Evolutionary conservation across 2,329 filamentous ascomycete species (phyloP).

Genomic region (Ascochyta clinopodiicola): DNA sequence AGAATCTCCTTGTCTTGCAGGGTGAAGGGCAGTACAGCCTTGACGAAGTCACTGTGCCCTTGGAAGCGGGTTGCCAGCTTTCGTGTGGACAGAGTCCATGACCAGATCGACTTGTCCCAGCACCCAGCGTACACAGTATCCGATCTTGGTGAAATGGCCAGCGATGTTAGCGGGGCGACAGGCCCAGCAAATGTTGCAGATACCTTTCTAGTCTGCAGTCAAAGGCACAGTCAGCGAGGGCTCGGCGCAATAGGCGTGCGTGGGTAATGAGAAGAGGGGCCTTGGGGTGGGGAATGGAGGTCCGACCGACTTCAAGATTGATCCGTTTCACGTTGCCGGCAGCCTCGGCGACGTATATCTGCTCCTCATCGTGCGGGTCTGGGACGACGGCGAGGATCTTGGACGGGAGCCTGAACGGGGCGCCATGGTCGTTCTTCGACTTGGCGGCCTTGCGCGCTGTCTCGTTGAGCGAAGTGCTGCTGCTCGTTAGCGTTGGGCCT

Average conservation of each 20-base stretch:
- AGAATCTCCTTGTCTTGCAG: constrained; percentile 65
- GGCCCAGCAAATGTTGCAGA: constrained; percentile 71
- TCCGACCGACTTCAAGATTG: constrained; percentile 73
- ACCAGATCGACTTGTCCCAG: constrained; percentile 94
- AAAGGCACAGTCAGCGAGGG: constrained; percentile 19
- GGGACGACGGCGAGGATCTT: constrained; percentile 80
- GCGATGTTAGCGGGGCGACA: constrained; percentile 70
- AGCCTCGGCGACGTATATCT: constrained; percentile 84
- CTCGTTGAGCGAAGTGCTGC: constrained; percentile 58
- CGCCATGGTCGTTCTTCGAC: constrained; percentile 81
- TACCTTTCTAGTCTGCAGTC: constrained; percentile 44
- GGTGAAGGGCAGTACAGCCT: constrained; percentile 71
- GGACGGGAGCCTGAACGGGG: constrained; percentile 79
- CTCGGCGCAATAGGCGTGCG: background rate
- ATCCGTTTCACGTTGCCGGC: constrained; percentile 79
- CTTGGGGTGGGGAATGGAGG: constrained; percentile 19
- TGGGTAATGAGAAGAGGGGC: background rate
- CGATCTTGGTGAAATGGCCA: constrained; percentile 38
- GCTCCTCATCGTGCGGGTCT: constrained; percentile 68
- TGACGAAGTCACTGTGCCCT: constrained; percentile 91
- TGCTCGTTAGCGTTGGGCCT: constrained; percentile 27
- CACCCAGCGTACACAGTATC: constrained; percentile 80
- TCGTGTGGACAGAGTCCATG: constrained; percentile 66
- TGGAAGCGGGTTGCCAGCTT: constrained; percentile 64
- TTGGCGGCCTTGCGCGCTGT: constrained; percentile 71